phyloP scores from a whole-genome alignment of 495 filamentous ascomycete genomes.

The Thermochaetoides thermophila region DNA sequence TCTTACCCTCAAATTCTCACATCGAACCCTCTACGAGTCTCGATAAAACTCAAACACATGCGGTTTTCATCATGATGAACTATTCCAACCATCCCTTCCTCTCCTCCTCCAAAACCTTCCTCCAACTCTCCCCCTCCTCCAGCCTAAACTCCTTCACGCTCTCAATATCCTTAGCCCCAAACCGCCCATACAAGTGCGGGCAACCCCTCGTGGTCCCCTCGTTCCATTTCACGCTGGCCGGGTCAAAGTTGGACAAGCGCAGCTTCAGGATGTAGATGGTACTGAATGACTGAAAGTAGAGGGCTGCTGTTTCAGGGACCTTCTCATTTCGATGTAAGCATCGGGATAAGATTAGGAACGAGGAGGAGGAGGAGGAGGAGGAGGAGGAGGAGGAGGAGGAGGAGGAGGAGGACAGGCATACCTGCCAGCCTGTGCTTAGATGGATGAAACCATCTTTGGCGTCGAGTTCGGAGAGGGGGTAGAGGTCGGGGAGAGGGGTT shows the following conservation, averaged over 20 bases:
- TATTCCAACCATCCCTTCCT: constrained; percentile 13
- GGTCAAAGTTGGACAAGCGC: constrained; percentile 12
- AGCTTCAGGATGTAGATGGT: constrained; percentile 31
- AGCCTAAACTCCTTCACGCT: constrained; percentile 16
- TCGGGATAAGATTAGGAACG: not conserved
- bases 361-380: not conserved
- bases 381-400: not conserved
- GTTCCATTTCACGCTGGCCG: constrained; percentile 28
- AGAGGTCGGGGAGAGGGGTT: constrained; percentile 29
- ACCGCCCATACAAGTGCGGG: constrained; percentile 34
- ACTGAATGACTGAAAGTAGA: constrained; percentile 26
- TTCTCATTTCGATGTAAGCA: constrained; percentile 12
- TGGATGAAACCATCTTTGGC: constrained; percentile 39
- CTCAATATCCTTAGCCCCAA: constrained; percentile 27
- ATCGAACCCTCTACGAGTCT: no score
- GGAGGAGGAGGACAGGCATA: constrained; percentile 8
- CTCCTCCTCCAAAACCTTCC: constrained; percentile 16
- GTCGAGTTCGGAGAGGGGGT: constrained; percentile 36
- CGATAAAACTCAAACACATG: no score
- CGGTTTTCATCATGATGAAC: no score
- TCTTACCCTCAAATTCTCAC: no score
- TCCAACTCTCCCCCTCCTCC: constrained; percentile 22
- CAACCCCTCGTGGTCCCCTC: constrained; percentile 22
- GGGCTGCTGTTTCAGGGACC: constrained; percentile 32
- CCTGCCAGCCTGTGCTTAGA: constrained; percentile 32